A percentile compares a stretch with the other conserved stretches of the same genome.
These are phyloP conservation scores for Ceratobasidium sp. DNA, from an alignment of 1,284 basidiomycete genomes.

Conservation along the genomic window DNA sequence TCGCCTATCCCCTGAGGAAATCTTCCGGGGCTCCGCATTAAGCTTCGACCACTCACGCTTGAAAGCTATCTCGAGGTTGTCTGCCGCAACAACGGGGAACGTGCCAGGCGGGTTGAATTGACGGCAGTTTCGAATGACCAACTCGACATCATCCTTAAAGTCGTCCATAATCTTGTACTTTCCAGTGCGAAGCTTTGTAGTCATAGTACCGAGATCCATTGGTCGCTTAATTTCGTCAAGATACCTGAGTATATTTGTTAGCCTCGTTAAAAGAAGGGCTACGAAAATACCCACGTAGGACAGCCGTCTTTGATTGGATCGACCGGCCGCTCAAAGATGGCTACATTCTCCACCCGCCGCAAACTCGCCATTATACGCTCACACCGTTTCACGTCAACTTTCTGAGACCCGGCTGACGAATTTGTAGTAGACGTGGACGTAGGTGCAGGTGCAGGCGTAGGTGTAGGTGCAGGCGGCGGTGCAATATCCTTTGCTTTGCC, in stretches of 20 bases:
- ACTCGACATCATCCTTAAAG: slow-evolving; percentile 84
- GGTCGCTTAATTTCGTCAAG: slow-evolving; percentile 93
- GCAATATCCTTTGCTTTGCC: slow-evolving; percentile 43
- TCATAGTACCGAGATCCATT: slow-evolving; percentile 95
- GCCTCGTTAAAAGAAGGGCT: not conserved
- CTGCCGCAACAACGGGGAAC: slow-evolving; percentile 79
- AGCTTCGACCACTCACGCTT: slow-evolving; percentile 90
- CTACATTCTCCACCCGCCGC: slow-evolving; percentile 75
- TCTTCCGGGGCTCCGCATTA: slow-evolving; percentile 70
- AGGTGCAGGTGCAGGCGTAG: slow-evolving; percentile 17
- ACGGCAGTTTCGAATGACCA: slow-evolving; percentile 90
- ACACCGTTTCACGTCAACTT: slow-evolving; percentile 61
- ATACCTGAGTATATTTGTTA: slow-evolving; percentile 69
- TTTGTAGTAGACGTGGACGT: slow-evolving; percentile 31
- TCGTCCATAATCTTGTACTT: slow-evolving; percentile 85
- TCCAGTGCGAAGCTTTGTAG: slow-evolving; percentile 74
- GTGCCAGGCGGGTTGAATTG: slow-evolving; percentile 90
- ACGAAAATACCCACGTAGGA: slow-evolving; percentile 76
- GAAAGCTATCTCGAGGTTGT: slow-evolving; percentile 79
- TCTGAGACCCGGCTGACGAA: slow-evolving; percentile 53
- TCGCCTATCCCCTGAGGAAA: slow-evolving; percentile 86
- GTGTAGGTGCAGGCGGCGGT: slow-evolving; percentile 10
- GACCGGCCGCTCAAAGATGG: slow-evolving; percentile 88
- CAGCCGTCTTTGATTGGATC: slow-evolving; percentile 87
- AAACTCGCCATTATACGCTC: slow-evolving; percentile 58